phyloP scores from a whole-genome alignment of 1,284 basidiomycete genomes.

The Microbotryomycetes sp. region DNA sequence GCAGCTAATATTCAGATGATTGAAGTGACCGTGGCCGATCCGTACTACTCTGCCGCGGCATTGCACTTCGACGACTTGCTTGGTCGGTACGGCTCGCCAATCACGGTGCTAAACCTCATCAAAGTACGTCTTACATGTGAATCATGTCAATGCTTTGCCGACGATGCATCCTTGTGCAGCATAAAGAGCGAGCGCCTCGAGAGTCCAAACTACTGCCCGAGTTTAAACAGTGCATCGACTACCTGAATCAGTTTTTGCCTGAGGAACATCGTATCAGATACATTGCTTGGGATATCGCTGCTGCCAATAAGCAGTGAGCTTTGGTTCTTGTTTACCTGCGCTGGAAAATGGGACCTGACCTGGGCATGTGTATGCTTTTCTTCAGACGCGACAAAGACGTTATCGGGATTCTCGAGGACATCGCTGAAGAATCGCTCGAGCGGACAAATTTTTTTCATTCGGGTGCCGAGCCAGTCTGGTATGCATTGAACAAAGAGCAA shows the following conservation, averaged over 20 bases:
- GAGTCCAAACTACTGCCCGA: slow-evolving; percentile 90
- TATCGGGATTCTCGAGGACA: slow-evolving; percentile 88
- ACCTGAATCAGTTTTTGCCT: slow-evolving; percentile 93
- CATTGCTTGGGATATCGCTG: slow-evolving; percentile 83
- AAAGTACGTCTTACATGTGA: slow-evolving; percentile 54
- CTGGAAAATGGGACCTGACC: not conserved
- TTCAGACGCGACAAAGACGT: slow-evolving; percentile 63
- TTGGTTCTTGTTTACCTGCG: no score
- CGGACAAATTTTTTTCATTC: slow-evolving; percentile 89
- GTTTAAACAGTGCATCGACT: slow-evolving; percentile 84
- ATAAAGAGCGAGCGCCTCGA: slow-evolving; percentile 56
- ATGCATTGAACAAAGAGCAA: slow-evolving; percentile 17
- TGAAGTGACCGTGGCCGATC: slow-evolving; percentile 85
- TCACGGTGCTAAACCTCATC: slow-evolving; percentile 94
- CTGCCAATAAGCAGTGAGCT: slow-evolving; percentile 37
- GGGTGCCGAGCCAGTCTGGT: slow-evolving; percentile 38
- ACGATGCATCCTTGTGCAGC: slow-evolving; percentile 42
- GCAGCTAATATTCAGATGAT: not conserved
- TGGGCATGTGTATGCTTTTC: no score
- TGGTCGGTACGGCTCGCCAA: slow-evolving; percentile 77
- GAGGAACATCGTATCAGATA: slow-evolving; percentile 79
- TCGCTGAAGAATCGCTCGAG: slow-evolving; percentile 88
- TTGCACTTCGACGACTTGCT: slow-evolving; percentile 91
- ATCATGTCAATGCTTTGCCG: not conserved
- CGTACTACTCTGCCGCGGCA: slow-evolving; percentile 88